Conservation (phyloP, 2,329 filamentous ascomycete species). For the Alternaria gansuensis region DNA sequence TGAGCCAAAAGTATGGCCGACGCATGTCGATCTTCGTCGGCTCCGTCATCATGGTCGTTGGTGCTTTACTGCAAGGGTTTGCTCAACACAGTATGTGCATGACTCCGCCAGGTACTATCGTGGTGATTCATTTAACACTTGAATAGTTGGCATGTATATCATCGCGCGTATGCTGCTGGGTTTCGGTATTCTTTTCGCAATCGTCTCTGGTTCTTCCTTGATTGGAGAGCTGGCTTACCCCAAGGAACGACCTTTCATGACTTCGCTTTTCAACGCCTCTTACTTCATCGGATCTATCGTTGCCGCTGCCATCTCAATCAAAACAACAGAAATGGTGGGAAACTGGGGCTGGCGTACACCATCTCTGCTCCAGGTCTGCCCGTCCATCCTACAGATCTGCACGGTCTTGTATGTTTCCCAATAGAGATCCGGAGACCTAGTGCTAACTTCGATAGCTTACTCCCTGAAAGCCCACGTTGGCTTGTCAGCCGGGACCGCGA, state of each 20-base stretch:
- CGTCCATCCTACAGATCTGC: constrained; percentile 57
- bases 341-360: constrained; percentile 63
- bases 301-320: constrained; percentile 60
- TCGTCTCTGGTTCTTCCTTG: constrained; percentile 66
- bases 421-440: not conserved
- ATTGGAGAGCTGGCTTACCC: constrained; percentile 69
- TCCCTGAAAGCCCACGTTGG: constrained; percentile 58
- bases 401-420: constrained; percentile 44
- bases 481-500: constrained; percentile 62
- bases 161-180: constrained; percentile 68
- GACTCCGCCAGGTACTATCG: not conserved
- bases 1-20: constrained; percentile 59
- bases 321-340: constrained; percentile 55
- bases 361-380: constrained; percentile 60
- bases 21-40: constrained; percentile 67
- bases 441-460: constrained; percentile 37
- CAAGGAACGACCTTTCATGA: constrained; percentile 68
- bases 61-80: constrained; percentile 67
- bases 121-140: constrained; percentile 14
- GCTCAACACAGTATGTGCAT: constrained; percentile 45
- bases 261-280: constrained; percentile 68
- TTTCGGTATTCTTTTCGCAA: constrained; percentile 68
- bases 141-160: constrained; percentile 65
- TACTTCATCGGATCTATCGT: constrained; percentile 64
- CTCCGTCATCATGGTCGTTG: constrained; percentile 65